Evolutionary conservation across 2,329 filamentous ascomycete genomes (phyloP), one percentile per base, ranked within the genome.

Genomic region (Fusarium lyarnte): DNA sequence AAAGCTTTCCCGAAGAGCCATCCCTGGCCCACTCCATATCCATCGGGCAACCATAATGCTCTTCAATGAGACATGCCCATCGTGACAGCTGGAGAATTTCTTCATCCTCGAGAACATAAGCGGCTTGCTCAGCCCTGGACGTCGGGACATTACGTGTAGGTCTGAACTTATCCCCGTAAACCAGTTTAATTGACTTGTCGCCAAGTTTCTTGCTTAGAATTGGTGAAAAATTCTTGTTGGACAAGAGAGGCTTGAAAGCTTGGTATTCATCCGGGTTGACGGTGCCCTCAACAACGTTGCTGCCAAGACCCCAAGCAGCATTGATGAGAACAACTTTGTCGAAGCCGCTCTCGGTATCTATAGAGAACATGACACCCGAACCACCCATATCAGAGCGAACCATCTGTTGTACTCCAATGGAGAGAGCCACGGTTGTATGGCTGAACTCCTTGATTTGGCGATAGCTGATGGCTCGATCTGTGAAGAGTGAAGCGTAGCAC

Each of bases 21-120:
- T 81, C 81, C 54, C 80, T 81, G 29, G 81, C 81, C 81, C 81
- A 83, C 65, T 82, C 81, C 65, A 82, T 81, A 51, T 83, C 81
- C 81, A 82, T 82, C 0, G 80, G 78, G 51, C 77, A 78, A 2
- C 73, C 71, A 51, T 82, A 83, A 63, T 82, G 80, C 46, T 76
- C 55, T 53, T 83, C 81, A 39, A 82, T 79, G 2, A 60, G 78
- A 55, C 79, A 80, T 5, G 75, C 81, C 81, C 81, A 82, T 25
- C 79, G 78, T 17, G 72, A 76, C 14, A 82, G 68, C 27, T 80
- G 77, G n/a, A 82, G 73, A 27, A 82, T 82, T 49, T 82, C 80
- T 23, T 67, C 14, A 51, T 82, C 77, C 17, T 47, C 65, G 23
- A 83, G 78, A 29, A 82, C 81, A 66, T 79, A 80, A 1, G 76